phyloP scores from a whole-genome alignment of 2,329 filamentous ascomycete species.

The Calonectria fujianensis region DNA sequence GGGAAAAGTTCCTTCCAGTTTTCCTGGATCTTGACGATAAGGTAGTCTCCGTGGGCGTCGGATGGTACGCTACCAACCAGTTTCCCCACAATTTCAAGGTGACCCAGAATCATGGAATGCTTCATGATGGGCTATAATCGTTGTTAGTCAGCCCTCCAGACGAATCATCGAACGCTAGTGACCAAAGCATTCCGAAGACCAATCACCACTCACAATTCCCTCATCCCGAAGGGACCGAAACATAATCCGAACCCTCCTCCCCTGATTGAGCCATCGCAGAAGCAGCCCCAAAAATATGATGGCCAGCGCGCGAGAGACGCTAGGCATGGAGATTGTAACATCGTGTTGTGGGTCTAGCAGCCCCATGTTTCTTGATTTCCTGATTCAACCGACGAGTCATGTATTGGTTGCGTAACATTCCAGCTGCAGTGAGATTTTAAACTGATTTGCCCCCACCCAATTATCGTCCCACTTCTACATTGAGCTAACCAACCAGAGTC shows the following conservation, averaged over 20 bases:
- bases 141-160: background rate
- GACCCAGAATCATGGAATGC: conserved; percentile 48
- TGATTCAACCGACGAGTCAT: too few species aligned
- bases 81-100: conserved; percentile 42
- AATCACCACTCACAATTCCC: background rate
- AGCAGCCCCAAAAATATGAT: background rate
- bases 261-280: background rate
- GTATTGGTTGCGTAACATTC: too few species aligned
- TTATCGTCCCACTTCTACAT: too few species aligned
- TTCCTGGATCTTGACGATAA: conserved; percentile 43
- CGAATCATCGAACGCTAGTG: too few species aligned
- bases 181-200: too few species aligned
- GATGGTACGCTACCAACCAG: conserved; percentile 39
- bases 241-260: conserved; percentile 2
- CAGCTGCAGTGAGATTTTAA: too few species aligned
- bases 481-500: too few species aligned
- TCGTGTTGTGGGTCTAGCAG: background rate
- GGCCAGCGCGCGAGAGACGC: background rate
- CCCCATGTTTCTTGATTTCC: background rate
- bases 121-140: conserved; percentile 44
- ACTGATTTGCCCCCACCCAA: too few species aligned
- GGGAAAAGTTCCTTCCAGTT: conserved; percentile 48
- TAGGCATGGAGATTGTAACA: background rate
- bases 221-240: conserved; percentile 14
- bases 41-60: conserved; percentile 44